Evolutionary conservation across 805 yeast species (phyloP).

Genomic region (Suhomyces prunicola): DNA sequence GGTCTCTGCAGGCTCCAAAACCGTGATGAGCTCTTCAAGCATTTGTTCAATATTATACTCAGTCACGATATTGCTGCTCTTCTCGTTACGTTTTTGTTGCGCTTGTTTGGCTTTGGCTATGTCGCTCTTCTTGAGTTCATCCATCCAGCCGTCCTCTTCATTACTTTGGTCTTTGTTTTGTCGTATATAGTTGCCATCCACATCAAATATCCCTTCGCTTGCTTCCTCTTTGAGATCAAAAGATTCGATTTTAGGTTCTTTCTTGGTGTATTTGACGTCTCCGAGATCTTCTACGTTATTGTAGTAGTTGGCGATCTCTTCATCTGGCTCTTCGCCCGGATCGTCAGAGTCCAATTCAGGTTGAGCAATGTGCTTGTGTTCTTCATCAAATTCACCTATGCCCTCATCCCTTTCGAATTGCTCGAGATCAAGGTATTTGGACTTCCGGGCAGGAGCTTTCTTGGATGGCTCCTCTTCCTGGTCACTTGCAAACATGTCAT

Average conservation of each 20-base stretch:
- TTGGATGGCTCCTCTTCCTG: constrained; percentile 9
- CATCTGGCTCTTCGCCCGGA: constrained; percentile 9
- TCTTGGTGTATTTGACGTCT: constrained; percentile 3
- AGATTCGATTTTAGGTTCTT: constrained; percentile 52
- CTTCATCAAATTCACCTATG: constrained; percentile 22
- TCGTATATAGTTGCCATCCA: constrained; percentile 55
- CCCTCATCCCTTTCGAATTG: constrained; percentile 28
- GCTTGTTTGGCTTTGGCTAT: constrained; percentile 42
- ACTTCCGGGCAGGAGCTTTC: constrained; percentile 9
- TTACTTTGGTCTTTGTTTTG: constrained; percentile 30
- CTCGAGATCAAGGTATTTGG: constrained; percentile 29
- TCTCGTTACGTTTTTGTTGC: constrained; percentile 22
- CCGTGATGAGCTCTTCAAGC: constrained; percentile 32
- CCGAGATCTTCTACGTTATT: constrained; percentile 24
- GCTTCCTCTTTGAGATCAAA: constrained; percentile 58
- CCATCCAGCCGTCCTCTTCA: constrained; percentile 35
- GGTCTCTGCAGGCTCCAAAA: constrained; percentile 57
- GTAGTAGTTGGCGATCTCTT: constrained; percentile 18
- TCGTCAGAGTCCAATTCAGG: constrained; percentile 8
- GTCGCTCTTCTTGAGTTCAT: constrained; percentile 32
- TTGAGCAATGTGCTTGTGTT: constrained; percentile 7
- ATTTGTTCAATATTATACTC: constrained; percentile 10
- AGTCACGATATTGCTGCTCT: constrained; percentile 9
- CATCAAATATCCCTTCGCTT: constrained; percentile 59
- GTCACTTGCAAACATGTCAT: constrained; percentile 44